phyloP scores from a whole-genome alignment of 495 filamentous ascomycete species.

The Cryomyces minteri region DNA sequence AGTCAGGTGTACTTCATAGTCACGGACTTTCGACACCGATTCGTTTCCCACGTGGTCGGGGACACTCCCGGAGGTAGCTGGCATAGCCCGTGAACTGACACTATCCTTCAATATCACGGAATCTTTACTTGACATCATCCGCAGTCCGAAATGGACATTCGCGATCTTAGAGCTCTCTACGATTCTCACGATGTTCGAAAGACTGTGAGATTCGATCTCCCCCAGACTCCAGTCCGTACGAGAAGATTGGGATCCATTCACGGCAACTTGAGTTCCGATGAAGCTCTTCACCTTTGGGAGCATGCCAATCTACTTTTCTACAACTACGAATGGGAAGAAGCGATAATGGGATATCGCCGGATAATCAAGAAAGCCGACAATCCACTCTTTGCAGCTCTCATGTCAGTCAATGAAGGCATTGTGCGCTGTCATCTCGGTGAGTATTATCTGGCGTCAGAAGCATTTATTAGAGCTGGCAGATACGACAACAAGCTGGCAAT shows the following conservation, averaged over 20 bases:
- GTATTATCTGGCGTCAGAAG: not conserved
- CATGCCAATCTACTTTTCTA: constrained; percentile 10
- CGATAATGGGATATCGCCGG: not conserved
- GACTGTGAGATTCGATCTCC: too few relatives aligned
- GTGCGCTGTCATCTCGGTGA: not conserved
- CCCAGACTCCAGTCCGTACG: too few relatives aligned
- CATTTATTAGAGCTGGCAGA: not conserved
- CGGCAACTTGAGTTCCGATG: not conserved
- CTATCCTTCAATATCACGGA: too few relatives aligned
- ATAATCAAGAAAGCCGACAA: not conserved
- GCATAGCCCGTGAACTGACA: too few relatives aligned
- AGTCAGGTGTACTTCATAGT: too few relatives aligned
- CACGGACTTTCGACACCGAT: too few relatives aligned
- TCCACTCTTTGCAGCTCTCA: not conserved
- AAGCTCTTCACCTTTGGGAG: constrained; percentile 10
- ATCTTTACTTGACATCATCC: too few relatives aligned
- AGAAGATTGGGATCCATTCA: not conserved
- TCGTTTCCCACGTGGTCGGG: too few relatives aligned
- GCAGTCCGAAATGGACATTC: too few relatives aligned
- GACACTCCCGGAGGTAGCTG: too few relatives aligned
- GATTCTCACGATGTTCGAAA: too few relatives aligned
- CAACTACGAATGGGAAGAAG: constrained; percentile 7
- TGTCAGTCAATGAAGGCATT: not conserved
- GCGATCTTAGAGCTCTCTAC: too few relatives aligned
- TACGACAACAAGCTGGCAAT: not conserved